Conservation (phyloP, 176 grass and related monocot genomes). For the Puccinellia tenuiflora region DNA sequence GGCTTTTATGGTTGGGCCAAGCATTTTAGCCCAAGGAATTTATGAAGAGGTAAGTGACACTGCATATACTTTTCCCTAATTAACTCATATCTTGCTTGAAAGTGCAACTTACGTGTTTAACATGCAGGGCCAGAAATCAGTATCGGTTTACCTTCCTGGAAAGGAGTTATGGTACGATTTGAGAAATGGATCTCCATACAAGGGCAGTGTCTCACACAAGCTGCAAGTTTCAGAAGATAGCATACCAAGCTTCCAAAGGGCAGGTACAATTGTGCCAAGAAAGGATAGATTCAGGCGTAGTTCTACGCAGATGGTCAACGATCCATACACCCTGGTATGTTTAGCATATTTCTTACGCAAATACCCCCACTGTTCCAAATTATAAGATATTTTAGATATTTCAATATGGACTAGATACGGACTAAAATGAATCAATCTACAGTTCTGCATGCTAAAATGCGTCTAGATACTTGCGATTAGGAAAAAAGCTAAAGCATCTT, state of each 20-base stretch:
- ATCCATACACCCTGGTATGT: slow-evolving; percentile 94
- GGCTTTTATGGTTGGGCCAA: slow-evolving; percentile 83
- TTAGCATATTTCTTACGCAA: not conserved
- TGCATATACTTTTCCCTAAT: slow-evolving; percentile 3
- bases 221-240: slow-evolving; percentile 80
- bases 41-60: slow-evolving; percentile 59
- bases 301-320: slow-evolving; percentile 93
- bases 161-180: slow-evolving; percentile 63
- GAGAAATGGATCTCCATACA: slow-evolving; percentile 65
- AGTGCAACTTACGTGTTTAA: not conserved
- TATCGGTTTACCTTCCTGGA: slow-evolving; percentile 82
- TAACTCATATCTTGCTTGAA: slow-evolving; percentile 17
- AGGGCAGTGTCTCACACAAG: slow-evolving; percentile 61
- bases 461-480: no score
- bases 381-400: no score
- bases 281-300: slow-evolving; percentile 96
- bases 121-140: slow-evolving; percentile 61
- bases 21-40: slow-evolving; percentile 75
- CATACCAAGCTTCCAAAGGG: slow-evolving; percentile 84
- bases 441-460: no score
- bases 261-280: slow-evolving; percentile 80
- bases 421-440: no score
- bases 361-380: no score
- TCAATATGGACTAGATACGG: no score
- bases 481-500: no score